Evolutionary conservation across 1,284 basidiomycete genomes (phyloP).

Genomic region (Boletus holoroseus): DNA sequence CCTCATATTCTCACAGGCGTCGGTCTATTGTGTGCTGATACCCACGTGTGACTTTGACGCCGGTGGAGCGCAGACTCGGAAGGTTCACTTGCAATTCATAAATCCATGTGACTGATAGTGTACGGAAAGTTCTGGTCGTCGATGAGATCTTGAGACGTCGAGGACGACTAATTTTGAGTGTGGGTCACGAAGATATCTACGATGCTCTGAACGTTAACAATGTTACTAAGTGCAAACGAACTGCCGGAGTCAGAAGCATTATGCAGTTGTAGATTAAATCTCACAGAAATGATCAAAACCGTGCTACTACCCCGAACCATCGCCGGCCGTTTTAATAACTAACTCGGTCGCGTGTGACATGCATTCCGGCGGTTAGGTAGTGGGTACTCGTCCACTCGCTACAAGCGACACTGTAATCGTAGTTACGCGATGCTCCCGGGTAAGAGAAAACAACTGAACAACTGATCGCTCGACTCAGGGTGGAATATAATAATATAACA

Average conservation of each 20-base stretch:
- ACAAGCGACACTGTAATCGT: not conserved
- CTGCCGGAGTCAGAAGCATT: not conserved
- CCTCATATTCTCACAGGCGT: constrained; percentile 6
- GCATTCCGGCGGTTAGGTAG: not conserved
- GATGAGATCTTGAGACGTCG: not conserved
- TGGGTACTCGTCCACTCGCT: not conserved
- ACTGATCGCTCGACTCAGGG: not conserved
- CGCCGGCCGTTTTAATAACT: not conserved
- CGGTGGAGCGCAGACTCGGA: not conserved
- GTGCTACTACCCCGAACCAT: not conserved
- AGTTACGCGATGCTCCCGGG: not conserved
- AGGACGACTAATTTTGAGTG: not conserved
- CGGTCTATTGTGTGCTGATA: not conserved
- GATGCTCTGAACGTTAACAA: not conserved
- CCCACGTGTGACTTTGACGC: not conserved
- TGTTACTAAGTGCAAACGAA: not conserved
- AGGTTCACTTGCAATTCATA: not conserved
- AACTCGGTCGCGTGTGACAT: not conserved
- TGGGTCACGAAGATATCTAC: not conserved
- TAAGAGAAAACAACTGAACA: not conserved
- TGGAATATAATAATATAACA: no score
- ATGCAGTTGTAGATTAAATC: not conserved
- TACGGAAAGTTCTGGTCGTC: not conserved
- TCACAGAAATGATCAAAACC: not conserved
- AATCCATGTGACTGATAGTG: not conserved